Evolutionary conservation across 2,329 filamentous ascomycete genomes (phyloP), one percentile per base, ranked within the genome.

Genomic region (Chrysoporthe austroafricana): DNA sequence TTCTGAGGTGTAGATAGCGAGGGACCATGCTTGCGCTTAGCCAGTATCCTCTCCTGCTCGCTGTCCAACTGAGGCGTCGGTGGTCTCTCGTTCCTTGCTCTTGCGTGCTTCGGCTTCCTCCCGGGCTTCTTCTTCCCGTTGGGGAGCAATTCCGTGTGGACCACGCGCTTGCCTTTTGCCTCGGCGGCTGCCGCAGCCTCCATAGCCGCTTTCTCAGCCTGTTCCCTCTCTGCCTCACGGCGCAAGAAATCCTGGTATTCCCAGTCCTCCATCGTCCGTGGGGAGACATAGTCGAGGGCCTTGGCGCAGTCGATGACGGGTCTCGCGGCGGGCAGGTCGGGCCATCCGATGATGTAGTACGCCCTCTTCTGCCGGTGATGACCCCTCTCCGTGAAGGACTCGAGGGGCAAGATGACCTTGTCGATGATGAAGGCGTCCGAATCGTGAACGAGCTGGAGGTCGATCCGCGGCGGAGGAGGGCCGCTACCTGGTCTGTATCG

Each of bases 221-320:
- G 72, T 9, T 71, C 69, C 42, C 78, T 77, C 50, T 81, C 78
- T 58, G 78, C 73, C n/a, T 84, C 82, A 26, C 80, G 75, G 66
- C 81, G 77, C 32, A 82, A 76, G 62, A 81, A 80, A 16, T 79
- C 76, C 2, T 78, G 74, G 64, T 80, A 83, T 70, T 89, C 87
- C 79, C 83, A 90, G 0, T 86, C 80, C 73, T 90, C 88, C 3
- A 88, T 72, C 11, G 80, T 81, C 13, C 79, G 77, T 1, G 84
- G 83, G 0, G 87, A 88, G 8, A 90, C 86, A 70, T 88, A 90
- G 43, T 89, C 83, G 14, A 85, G 78, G 6, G 88, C 80, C 69
- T 76, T 80, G 66, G 78, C 81, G 78, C 72, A 83, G 73, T 71
- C 81, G 1, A 88, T 78, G 3, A 82, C 72, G 59, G 84, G 75